Evolutionary conservation across 2,329 filamentous ascomycete species (phyloP).

Genomic region (Colletotrichum neosansevieriae): DNA sequence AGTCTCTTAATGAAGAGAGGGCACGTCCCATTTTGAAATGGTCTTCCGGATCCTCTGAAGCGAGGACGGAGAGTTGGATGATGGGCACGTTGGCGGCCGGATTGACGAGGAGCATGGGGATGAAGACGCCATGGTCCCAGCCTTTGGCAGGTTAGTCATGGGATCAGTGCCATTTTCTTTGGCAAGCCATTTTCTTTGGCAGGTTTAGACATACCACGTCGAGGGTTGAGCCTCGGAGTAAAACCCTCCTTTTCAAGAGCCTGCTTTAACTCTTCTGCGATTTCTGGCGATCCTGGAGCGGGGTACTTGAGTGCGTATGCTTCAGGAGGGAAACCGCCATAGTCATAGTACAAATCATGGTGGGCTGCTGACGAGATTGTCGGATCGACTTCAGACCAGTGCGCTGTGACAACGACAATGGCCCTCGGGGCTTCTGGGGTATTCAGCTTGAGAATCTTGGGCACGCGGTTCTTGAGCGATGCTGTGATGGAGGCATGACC

Average conservation of each 20-base stretch:
- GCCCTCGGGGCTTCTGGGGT: conserved; percentile 62
- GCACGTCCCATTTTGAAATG: conserved; percentile 67
- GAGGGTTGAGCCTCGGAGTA: conserved; percentile 51
- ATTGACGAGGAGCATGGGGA: conserved; percentile 67
- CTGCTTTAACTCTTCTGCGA: conserved; percentile 62
- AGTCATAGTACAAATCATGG: conserved; percentile 68
- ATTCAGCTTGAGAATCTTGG: conserved; percentile 66
- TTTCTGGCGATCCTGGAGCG: conserved; percentile 65
- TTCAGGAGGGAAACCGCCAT: conserved; percentile 69
- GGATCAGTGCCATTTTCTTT: not conserved
- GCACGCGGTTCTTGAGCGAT: conserved; percentile 65
- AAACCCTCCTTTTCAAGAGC: conserved; percentile 61
- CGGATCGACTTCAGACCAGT: conserved; percentile 65
- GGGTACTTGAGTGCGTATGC: conserved; percentile 67
- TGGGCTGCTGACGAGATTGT: conserved; percentile 62
- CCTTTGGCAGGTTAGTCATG: conserved; percentile 40
- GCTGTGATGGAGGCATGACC: conserved; percentile 61
- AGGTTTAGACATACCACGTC: conserved; percentile 45
- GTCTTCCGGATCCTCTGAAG: conserved; percentile 60
- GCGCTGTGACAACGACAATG: conserved; percentile 69
- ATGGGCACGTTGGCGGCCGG: conserved; percentile 65
- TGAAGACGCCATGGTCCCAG: conserved; percentile 73
- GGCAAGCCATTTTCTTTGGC: no score
- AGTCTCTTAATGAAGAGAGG: conserved; percentile 60
- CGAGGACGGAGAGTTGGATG: conserved; percentile 68